Base-by-base conservation (phyloP, 441 rosid genomes). In the Populus trichocarpa region DNA sequence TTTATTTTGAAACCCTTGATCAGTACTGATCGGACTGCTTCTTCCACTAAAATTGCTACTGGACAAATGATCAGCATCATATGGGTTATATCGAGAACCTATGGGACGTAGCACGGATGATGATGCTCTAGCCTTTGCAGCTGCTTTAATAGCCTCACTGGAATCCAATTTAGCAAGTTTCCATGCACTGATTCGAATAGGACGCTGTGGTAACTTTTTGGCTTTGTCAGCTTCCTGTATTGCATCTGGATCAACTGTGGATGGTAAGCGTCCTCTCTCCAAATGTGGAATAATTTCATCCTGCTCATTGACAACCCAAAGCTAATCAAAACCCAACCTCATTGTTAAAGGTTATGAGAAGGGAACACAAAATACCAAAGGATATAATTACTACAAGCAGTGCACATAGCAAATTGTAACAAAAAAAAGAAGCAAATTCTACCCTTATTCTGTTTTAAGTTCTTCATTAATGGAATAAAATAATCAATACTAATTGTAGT, bases 161-260 rank as follows among this genome's bases (percentile, higher is more conserved):
- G 98, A 87, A 73, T 95, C 99, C 75, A 95, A 81, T 80, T 91
- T 93, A 20, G 96, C 99, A 12, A 95, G 94, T 79, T 91, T 92
- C 99, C 98, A 93, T 10, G 98, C 97, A 66, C 96, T 95, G 84
- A 95, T 92, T 84, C 93, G 89, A 68, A 92, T 92, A 67, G 86
- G 97, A 74, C 88, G 95, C 75, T 84, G 97, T 30, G 94, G 89
- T 77, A 88, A 74, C 81, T 71, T 91, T 81, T 89, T 92, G n/a
- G 89, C 91, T 74, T 84, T 87, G 50, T 91, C 90, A 26, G 81
- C 73, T 80, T 80, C 87, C 69, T 82, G 85, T 32, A 81, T 28
- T 5, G 86, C 70, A 75, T 95, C 98, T 0, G 96, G 98, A 76
- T 95, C 99, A 33, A 93, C 90, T 10, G 93, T 93, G 35, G 99